Evolutionary conservation across 139 green algal genomes (phyloP).

Genomic region (Spirogloea muscicola): DNA sequence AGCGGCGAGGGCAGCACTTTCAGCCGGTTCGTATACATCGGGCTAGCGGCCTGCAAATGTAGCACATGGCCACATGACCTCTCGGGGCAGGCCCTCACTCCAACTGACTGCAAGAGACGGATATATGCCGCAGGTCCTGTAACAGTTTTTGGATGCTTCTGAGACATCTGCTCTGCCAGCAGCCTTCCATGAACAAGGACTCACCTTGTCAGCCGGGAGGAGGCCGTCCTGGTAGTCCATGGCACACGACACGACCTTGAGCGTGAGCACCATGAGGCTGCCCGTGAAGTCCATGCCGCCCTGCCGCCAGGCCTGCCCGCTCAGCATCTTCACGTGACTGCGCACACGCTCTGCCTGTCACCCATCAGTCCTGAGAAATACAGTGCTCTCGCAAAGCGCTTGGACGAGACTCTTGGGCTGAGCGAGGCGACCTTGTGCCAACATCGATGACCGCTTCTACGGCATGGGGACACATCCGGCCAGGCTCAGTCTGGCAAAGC

Average conservation of each 20-base stretch:
- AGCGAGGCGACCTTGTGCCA: too few relatives aligned
- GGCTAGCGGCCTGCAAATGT: neutral
- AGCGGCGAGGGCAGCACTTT: conserved; percentile 16
- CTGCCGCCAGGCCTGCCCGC: conserved; percentile 26
- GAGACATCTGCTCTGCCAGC: too few relatives aligned
- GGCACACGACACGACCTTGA: conserved; percentile 22
- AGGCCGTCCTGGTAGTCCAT: conserved; percentile 30
- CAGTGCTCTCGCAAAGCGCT: too few relatives aligned
- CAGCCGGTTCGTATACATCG: conserved; percentile 1
- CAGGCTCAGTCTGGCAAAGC: too few relatives aligned
- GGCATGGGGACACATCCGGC: too few relatives aligned
- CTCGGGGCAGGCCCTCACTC: neutral
- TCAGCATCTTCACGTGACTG: conserved; percentile 33
- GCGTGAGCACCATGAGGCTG: conserved; percentile 24
- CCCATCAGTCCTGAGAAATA: too few relatives aligned
- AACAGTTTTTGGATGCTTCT: too few relatives aligned
- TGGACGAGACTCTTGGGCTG: too few relatives aligned
- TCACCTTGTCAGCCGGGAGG: conserved; percentile 18
- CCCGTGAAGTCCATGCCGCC: conserved; percentile 45
- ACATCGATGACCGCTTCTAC: too few relatives aligned
- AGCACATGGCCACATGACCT: neutral
- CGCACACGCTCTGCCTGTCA: too few relatives aligned
- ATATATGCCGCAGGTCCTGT: neutral
- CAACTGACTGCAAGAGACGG: neutral
- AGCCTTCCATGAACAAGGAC: too few relatives aligned